Evolutionary conservation across 345 rosid genomes (phyloP).

Genomic region (Ceriops tagal): DNA sequence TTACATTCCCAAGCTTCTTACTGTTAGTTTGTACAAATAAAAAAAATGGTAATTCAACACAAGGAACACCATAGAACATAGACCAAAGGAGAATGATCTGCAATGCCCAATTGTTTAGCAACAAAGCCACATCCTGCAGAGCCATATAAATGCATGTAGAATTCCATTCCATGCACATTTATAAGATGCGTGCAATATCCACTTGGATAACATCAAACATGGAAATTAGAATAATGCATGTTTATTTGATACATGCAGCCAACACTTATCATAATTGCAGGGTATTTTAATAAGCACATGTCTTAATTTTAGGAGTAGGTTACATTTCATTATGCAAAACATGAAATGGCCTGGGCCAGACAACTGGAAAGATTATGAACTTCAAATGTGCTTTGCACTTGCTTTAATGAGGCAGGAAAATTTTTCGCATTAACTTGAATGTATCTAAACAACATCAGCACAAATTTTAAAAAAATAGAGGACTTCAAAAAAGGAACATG

Average conservation of each 20-base stretch:
- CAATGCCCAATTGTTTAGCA: no score
- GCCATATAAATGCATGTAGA: no score
- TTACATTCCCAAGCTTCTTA: background rate
- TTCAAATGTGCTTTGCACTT: background rate
- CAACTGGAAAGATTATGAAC: background rate
- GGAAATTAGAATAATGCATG: background rate
- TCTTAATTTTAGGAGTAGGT: background rate
- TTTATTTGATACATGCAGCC: background rate
- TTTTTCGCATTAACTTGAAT: no score
- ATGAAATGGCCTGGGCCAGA: background rate
- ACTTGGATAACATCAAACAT: background rate
- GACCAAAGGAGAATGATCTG: no score
- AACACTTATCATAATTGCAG: no score
- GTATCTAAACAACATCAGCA: background rate
- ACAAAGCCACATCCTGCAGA: no score
- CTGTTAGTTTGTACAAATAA: no score
- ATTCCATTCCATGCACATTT: background rate
- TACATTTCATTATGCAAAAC: background rate
- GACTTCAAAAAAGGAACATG: conserved; percentile 2
- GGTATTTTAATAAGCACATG: background rate
- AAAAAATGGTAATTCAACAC: no score
- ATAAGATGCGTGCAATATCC: background rate
- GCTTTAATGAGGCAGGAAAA: background rate
- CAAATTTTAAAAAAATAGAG: background rate
- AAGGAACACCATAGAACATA: no score